Percentiles rank a stretch among this genome's conserved stretches.
Conservation (phyloP, 164 flowering plant species). For the Magnolia officinalis region DNA sequence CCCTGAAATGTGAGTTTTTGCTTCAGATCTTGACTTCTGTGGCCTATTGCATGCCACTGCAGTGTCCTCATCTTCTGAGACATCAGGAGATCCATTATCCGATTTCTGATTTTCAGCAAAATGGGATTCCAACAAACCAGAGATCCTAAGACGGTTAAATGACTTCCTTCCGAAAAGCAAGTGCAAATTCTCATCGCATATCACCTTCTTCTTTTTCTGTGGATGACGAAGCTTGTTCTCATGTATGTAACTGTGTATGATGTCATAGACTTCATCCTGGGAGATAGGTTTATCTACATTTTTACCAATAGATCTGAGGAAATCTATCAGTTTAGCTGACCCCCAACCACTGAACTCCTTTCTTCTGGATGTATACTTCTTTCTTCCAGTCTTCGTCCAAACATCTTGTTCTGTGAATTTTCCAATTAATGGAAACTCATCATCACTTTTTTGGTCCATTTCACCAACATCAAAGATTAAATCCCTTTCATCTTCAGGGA, state of each 20-base stretch:
- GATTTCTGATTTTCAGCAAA: constrained; percentile 46
- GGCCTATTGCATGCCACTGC: constrained; percentile 16
- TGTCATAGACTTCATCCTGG: constrained; percentile 41
- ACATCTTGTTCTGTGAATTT: constrained; percentile 12
- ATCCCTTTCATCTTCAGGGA: not conserved
- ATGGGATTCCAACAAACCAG: constrained; percentile 43
- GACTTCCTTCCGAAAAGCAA: constrained; percentile 48
- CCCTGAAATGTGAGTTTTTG: constrained; percentile 8
- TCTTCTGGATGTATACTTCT: constrained; percentile 28
- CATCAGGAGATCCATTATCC: constrained; percentile 33
- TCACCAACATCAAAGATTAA: constrained; percentile 29
- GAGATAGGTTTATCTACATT: constrained; percentile 40
- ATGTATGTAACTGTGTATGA: constrained; percentile 43
- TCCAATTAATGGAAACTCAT: constrained; percentile 10
- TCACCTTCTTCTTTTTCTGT: constrained; percentile 43
- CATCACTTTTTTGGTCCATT: constrained; percentile 13
- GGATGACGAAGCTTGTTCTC: constrained; percentile 49
- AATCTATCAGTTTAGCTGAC: constrained; percentile 52
- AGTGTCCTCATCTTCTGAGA: constrained; percentile 26
- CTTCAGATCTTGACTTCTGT: constrained; percentile 11
- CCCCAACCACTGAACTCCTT: constrained; percentile 72
- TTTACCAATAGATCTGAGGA: constrained; percentile 54
- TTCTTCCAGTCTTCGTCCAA: constrained; percentile 8
- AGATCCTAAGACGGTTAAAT: constrained; percentile 34
- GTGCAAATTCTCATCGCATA: constrained; percentile 45